Evolutionary conservation across 176 grass and related monocot genomes (phyloP).

Genomic region (Chrysopogon serrulatus): DNA sequence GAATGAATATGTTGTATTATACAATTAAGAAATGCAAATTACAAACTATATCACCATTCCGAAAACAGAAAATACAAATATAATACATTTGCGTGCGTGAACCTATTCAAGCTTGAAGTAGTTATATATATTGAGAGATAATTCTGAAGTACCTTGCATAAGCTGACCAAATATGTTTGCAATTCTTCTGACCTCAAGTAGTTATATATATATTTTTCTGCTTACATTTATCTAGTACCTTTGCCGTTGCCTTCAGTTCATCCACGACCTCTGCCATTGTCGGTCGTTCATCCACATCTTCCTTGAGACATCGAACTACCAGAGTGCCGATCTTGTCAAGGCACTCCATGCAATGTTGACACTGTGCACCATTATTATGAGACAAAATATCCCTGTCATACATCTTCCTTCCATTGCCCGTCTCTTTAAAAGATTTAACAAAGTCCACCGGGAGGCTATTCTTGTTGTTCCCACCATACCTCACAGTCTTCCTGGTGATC

Average conservation of each 20-base stretch:
- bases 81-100: no score
- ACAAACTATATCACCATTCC: no score
- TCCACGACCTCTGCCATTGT: background rate
- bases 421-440: background rate
- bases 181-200: no score
- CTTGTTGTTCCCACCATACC: fast-evolving
- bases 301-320: background rate
- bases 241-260: background rate
- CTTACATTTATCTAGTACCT: background rate
- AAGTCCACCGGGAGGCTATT: background rate
- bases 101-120: no score
- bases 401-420: background rate
- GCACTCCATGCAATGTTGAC: background rate
- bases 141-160: no score
- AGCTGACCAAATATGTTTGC: no score
- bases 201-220: no score
- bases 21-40: no score
- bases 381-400: background rate
- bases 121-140: no score
- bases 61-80: no score
- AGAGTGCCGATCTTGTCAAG: background rate
- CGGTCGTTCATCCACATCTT: background rate
- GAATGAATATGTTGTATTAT: no score
- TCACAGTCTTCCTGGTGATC: background rate
- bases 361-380: background rate